Conservation (phyloP, 768 basidiomycete species). For the Macrolepiota albuminosa region DNA sequence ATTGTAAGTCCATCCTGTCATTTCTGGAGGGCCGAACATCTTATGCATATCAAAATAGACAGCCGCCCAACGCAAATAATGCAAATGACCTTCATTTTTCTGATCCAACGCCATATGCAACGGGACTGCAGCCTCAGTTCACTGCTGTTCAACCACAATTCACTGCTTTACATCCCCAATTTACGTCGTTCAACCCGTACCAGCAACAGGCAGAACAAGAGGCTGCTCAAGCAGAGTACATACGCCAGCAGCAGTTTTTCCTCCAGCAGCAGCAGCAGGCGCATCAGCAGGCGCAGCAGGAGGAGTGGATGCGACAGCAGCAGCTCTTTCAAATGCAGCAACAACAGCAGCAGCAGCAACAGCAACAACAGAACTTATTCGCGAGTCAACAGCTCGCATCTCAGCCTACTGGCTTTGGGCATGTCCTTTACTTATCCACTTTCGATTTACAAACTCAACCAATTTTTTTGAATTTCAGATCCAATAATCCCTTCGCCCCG, state of each 20-base stretch:
- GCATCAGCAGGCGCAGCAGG: slow-evolving; percentile 47
- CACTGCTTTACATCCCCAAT: slow-evolving; percentile 68
- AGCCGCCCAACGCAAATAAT: slow-evolving; percentile 17
- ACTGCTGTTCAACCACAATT: slow-evolving; percentile 51
- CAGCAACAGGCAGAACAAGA: slow-evolving; percentile 93
- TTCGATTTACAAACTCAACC: slow-evolving; percentile 19
- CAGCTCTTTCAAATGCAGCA: slow-evolving; percentile 43
- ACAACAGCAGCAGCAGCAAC: slow-evolving; percentile 56
- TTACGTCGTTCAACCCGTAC: slow-evolving; percentile 91
- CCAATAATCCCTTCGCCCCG: slow-evolving; percentile 94
- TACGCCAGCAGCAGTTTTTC: slow-evolving; percentile 72
- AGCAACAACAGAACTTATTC: slow-evolving; percentile 43
- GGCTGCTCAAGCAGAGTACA: slow-evolving; percentile 70
- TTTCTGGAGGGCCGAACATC: not conserved
- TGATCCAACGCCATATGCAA: slow-evolving; percentile 56
- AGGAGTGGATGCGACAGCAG: slow-evolving; percentile 40
- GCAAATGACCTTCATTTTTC: slow-evolving; percentile 61
- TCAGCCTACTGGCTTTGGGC: slow-evolving; percentile 79
- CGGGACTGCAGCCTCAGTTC: slow-evolving; percentile 50
- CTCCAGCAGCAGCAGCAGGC: slow-evolving; percentile 42
- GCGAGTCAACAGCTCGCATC: slow-evolving; percentile 18
- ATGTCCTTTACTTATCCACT: slow-evolving; percentile 19
- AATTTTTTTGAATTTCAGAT: slow-evolving; percentile 35
- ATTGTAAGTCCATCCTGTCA: slow-evolving; percentile 44
- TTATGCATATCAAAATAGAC: slow-evolving; percentile 26